Evolutionary conservation across 305 asterid genomes (phyloP), one percentile per base, ranked within the genome.

Genomic region (Solanum aculeatissimum): DNA sequence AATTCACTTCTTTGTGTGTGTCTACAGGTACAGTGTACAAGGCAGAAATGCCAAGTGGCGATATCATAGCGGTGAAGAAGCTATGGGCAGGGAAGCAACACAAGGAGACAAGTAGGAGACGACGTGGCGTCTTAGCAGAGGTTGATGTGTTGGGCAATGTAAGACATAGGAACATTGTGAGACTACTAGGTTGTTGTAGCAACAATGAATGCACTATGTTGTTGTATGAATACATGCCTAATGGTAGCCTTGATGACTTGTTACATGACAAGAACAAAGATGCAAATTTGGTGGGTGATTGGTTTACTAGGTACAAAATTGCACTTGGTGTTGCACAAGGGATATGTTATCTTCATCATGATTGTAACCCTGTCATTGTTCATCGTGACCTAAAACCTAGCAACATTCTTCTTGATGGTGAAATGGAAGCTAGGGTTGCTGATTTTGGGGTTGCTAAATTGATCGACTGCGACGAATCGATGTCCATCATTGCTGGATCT

Each of bases 271-370:
- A 89, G 86, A 91, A 91, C 9, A 95, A 95, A 84, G 89, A 84
- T 49, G 89, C 88, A 32, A 94, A 89, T 83, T 15, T 91, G 92
- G 91, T 84, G 70, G 94, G 90, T 1, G 97, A 94, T 88, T 96
- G 99, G 99, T 81, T 90, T 3, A 92, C 91, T 0, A 87, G 99
- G 91, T 96, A 95, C 65, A 96, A 91, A 80, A 92, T 96, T 15
- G 99, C 95, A 1, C 23, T 96, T 5, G 99, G 98, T 19, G 99
- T 96, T 65, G 99, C 98, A 9, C 99, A 96, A 43, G 99, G 99
- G 79, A 93, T 96, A 27, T 93, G 95, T 35, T 96, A 96, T 84
- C 94, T 96, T 14, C 99, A 96, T 81, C 99, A 96, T 40, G 99
- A 96, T 21, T 96, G 98, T 43, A 92, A 93, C 55, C 98, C 98